These are phyloP conservation scores for Saccharum spontaneum DNA, from an alignment of 176 grass and related monocot genomes.

Conservation along the genomic window DNA sequence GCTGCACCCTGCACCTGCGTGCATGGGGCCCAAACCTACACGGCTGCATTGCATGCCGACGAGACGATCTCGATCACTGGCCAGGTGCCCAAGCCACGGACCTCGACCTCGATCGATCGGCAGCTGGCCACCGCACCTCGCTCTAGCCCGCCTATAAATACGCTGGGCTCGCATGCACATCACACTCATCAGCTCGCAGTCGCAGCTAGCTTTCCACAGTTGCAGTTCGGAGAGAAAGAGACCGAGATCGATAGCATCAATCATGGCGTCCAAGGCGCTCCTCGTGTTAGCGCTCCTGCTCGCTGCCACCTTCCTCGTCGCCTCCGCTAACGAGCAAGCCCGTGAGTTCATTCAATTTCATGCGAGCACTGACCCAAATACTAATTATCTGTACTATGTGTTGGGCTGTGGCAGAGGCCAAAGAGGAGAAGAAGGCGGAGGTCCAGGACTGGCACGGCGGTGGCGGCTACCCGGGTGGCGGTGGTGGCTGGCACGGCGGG, in stretches of 20 bases:
- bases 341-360: conserved; percentile 25
- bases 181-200: not conserved
- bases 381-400: not conserved
- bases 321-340: conserved; percentile 38
- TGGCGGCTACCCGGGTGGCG: not conserved
- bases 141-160: conserved; percentile 3
- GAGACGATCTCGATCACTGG: not conserved
- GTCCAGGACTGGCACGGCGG: not conserved
- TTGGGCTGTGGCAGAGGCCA: not conserved
- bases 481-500: not conserved
- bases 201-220: not conserved
- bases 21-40: not conserved
- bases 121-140: not conserved
- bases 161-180: not conserved
- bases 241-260: not conserved
- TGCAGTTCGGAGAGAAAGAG: not conserved
- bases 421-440: conserved; percentile 35
- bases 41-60: not conserved
- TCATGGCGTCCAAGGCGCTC: conserved; percentile 45
- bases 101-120: not conserved
- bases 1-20: not conserved
- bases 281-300: conserved; percentile 48
- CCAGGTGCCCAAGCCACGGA: too few relatives aligned
- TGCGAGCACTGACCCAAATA: not conserved
- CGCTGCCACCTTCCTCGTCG: conserved; percentile 41